These are phyloP conservation scores for Penicillium samsonianum DNA, from an alignment of 495 filamentous ascomycete genomes.

Conservation along the genomic window DNA sequence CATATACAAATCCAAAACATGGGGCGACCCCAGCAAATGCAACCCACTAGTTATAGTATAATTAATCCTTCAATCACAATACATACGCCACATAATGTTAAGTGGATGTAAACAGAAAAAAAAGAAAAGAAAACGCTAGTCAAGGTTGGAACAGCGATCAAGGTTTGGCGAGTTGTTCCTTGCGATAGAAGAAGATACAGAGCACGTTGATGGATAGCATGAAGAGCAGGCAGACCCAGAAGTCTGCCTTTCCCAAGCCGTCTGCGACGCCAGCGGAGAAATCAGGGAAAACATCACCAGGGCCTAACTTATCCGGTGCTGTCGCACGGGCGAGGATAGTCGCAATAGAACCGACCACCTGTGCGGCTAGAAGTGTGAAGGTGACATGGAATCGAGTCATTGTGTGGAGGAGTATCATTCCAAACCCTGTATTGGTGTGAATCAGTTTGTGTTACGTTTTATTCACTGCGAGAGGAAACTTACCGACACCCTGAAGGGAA, in stretches of 20 bases:
- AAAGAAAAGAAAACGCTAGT: constrained; percentile 4
- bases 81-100: background rate
- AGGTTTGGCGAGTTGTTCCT: constrained; percentile 56
- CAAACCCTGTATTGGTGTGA: constrained; percentile 62
- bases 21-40: background rate
- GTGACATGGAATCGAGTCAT: constrained; percentile 61
- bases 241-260: constrained; percentile 50
- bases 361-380: constrained; percentile 55
- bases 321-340: constrained; percentile 39
- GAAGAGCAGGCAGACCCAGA: constrained; percentile 57
- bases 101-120: background rate
- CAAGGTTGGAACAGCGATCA: constrained; percentile 25
- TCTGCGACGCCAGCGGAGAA: constrained; percentile 45
- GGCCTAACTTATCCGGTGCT: constrained; percentile 59
- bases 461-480: constrained; percentile 9
- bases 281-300: constrained; percentile 65
- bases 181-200: constrained; percentile 50
- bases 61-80: constrained; percentile 15
- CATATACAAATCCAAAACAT: constrained; percentile 15
- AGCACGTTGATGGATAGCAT: constrained; percentile 60
- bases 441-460: constrained; percentile 40
- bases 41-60: constrained; percentile 13
- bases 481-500: constrained; percentile 45
- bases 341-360: constrained; percentile 55
- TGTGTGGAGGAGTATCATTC: constrained; percentile 65